phyloP scores from a whole-genome alignment of 2,329 filamentous ascomycete species.

The Aureobasidium subglaciale region DNA sequence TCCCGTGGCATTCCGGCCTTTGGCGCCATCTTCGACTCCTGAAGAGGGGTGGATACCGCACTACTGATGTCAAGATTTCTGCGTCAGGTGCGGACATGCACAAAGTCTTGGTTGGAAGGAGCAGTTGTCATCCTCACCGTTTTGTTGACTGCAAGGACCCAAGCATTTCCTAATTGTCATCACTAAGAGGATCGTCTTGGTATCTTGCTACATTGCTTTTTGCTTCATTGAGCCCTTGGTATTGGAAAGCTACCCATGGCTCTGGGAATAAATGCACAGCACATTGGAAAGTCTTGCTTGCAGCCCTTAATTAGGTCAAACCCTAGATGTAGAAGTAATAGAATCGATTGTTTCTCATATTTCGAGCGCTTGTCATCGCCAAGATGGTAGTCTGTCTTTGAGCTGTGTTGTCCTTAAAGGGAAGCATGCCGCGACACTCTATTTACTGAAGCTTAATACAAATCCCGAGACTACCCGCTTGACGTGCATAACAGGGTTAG shows the following conservation, averaged over 20 bases:
- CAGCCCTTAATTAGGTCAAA: neutral
- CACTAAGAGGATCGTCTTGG: neutral
- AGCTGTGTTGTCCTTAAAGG: neutral
- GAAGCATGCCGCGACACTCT: neutral
- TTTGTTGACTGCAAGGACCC: neutral
- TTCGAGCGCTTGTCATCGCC: neutral
- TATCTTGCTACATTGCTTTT: neutral
- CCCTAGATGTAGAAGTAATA: neutral
- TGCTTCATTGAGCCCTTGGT: neutral
- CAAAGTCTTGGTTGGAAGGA: neutral
- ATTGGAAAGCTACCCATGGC: neutral
- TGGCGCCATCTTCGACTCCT: constrained; percentile 69
- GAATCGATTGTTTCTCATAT: neutral
- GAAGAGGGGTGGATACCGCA: constrained; percentile 18
- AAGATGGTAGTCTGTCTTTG: neutral
- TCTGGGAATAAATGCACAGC: constrained; percentile 2
- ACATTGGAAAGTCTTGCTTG: constrained; percentile 4
- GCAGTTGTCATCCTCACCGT: constrained; percentile 1
- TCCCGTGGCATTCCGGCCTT: constrained; percentile 58
- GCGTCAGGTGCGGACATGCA: neutral
- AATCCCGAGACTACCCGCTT: neutral
- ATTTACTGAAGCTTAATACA: neutral
- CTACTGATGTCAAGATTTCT: neutral
- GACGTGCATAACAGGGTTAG: neutral
- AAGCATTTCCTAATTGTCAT: constrained; percentile 1